phyloP scores from a whole-genome alignment of 2,329 filamentous ascomycete species.

The Aureobasidium sp. region DNA sequence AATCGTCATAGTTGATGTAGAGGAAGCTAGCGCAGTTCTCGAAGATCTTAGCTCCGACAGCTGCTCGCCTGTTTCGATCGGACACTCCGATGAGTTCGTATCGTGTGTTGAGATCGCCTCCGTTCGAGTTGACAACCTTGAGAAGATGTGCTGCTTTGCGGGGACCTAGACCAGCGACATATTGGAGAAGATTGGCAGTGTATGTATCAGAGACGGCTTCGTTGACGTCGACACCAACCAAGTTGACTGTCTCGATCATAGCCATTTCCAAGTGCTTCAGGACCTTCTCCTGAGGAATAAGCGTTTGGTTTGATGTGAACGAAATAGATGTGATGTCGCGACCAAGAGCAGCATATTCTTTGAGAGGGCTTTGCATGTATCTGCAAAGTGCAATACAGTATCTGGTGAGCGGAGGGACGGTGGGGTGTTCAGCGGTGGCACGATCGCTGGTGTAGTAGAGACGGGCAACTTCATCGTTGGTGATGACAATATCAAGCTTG shows the following conservation, averaged over 20 bases:
- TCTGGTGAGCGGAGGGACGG: constrained; percentile 65
- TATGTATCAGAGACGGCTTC: constrained; percentile 76
- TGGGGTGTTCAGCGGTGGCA: constrained; percentile 71
- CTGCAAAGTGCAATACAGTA: constrained; percentile 86
- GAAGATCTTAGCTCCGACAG: constrained; percentile 78
- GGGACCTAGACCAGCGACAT: constrained; percentile 82
- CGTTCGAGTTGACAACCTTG: constrained; percentile 87
- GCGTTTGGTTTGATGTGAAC: constrained; percentile 83
- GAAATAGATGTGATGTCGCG: constrained; percentile 78
- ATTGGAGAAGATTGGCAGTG: constrained; percentile 80
- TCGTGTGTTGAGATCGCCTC: constrained; percentile 73
- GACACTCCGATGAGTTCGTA: constrained; percentile 84
- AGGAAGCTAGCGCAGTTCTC: constrained; percentile 96
- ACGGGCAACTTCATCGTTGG: constrained; percentile 95
- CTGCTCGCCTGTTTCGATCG: constrained; percentile 47
- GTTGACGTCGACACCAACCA: constrained; percentile 91
- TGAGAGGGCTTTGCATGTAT: constrained; percentile 91
- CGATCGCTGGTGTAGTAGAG: constrained; percentile 87
- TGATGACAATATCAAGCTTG: constrained; percentile 75
- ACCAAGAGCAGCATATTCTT: constrained; percentile 89
- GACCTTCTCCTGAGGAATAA: constrained; percentile 81
- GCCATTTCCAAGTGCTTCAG: constrained; percentile 83
- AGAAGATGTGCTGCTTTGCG: constrained; percentile 78
- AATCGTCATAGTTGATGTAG: constrained; percentile 78
- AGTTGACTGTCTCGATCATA: constrained; percentile 97